phyloP scores from a whole-genome alignment of 495 filamentous ascomycete species.

The Aspergillus sclerotioniger region DNA sequence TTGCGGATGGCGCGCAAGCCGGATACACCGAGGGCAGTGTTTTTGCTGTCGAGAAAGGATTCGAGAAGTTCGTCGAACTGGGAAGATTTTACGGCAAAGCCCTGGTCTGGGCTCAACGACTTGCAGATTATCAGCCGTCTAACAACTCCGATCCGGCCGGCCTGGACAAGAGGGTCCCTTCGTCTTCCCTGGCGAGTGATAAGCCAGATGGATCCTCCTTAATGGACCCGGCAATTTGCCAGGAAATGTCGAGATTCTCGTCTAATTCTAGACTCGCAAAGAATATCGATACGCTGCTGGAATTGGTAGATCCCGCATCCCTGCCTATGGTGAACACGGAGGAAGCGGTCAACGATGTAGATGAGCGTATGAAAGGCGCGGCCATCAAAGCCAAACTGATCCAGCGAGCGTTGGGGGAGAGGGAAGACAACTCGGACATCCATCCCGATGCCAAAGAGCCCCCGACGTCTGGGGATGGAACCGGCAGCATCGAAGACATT shows the following conservation, averaged over 20 bases:
- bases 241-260: constrained; percentile 48
- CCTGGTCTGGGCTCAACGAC: constrained; percentile 72
- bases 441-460: constrained; percentile 27
- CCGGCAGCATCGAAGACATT: constrained; percentile 57
- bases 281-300: constrained; percentile 69
- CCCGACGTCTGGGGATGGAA: constrained; percentile 36
- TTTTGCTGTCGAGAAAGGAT: constrained; percentile 90
- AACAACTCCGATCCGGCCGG: constrained; percentile 12
- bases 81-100: constrained; percentile 80
- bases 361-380: constrained; percentile 78
- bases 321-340: constrained; percentile 76
- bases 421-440: constrained; percentile 29
- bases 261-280: constrained; percentile 64
- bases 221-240: constrained; percentile 32
- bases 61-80: constrained; percentile 80
- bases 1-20: constrained; percentile 71
- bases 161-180: not conserved
- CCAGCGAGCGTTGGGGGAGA: constrained; percentile 66
- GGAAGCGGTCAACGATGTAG: constrained; percentile 79
- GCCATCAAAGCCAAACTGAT: constrained; percentile 79
- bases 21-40: constrained; percentile 84
- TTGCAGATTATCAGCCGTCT: constrained; percentile 31
- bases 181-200: constrained; percentile 6
- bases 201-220: constrained; percentile 15
- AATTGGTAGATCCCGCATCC: constrained; percentile 75